Percentiles rank a stretch among this genome's conserved stretches.
Evolutionary conservation across 495 filamentous ascomycete genomes (phyloP).

Genomic region (Penicillium soppii): DNA sequence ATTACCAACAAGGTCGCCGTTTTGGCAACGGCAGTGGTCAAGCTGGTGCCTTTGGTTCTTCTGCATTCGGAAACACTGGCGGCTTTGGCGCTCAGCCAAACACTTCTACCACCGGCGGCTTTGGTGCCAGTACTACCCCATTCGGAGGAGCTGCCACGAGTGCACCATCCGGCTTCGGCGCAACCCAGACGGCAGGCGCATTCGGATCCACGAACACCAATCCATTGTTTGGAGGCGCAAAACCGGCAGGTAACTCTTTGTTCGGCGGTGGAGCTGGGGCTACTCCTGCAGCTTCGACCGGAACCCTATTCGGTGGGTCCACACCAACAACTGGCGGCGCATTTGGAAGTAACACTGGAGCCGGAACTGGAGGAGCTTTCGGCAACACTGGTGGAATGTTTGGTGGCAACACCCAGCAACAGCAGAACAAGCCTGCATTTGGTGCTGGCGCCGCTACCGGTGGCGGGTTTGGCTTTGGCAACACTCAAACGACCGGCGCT

Average conservation of each 20-base stretch:
- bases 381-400: conserved; percentile 43
- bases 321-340: conserved; percentile 23
- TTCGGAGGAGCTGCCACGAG: conserved; percentile 52
- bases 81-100: conserved; percentile 43
- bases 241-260: conserved; percentile 36
- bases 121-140: conserved; percentile 52
- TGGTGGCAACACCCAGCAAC: conserved; percentile 44
- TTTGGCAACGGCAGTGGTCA: conserved; percentile 79
- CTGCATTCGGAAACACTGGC: conserved; percentile 36
- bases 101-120: conserved; percentile 48
- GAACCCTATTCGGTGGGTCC: conserved; percentile 16
- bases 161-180: conserved; percentile 39
- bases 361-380: conserved; percentile 22
- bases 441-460: conserved; percentile 36
- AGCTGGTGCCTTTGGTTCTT: conserved; percentile 75
- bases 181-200: conserved; percentile 54
- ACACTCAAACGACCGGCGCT: conserved; percentile 31
- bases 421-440: conserved; percentile 41
- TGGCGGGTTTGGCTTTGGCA: conserved; percentile 38
- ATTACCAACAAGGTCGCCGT: conserved; percentile 84
- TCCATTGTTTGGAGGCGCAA: conserved; percentile 42
- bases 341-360: conserved; percentile 32
- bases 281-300: conserved; percentile 24
- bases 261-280: conserved; percentile 37
- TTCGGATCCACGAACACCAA: conserved; percentile 54